A percentile compares a stretch with the other conserved stretches of the same genome.
phyloP scores from a whole-genome alignment of 2,329 filamentous ascomycete species.

The Acrocalymma vagum region DNA sequence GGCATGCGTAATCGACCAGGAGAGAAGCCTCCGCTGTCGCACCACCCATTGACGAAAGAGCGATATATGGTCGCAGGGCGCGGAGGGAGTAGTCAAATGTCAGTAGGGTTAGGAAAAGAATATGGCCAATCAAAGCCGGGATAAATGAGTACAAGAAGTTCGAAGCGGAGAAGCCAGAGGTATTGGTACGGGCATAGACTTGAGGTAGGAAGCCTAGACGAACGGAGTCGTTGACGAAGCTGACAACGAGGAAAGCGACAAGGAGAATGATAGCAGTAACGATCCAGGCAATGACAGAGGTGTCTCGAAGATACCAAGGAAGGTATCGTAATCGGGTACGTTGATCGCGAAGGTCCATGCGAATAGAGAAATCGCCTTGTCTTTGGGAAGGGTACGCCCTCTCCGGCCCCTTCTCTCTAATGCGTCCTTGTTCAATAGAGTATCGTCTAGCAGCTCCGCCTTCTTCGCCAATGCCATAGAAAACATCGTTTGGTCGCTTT shows the following conservation, averaged over 20 bases:
- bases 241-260: constrained; percentile 71
- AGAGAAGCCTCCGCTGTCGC: constrained; percentile 70
- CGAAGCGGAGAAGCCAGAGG: constrained; percentile 77
- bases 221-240: constrained; percentile 76
- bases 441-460: constrained; percentile 61
- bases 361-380: constrained; percentile 52
- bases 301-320: constrained; percentile 77
- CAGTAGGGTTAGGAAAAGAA: constrained; percentile 73
- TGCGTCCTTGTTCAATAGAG: constrained; percentile 58
- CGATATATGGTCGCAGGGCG: constrained; percentile 73
- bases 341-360: constrained; percentile 61
- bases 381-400: constrained; percentile 19
- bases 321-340: constrained; percentile 71
- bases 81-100: constrained; percentile 72
- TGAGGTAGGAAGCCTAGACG: constrained; percentile 75
- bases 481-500: constrained; percentile 70
- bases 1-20: constrained; percentile 74
- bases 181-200: constrained; percentile 67
- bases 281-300: constrained; percentile 71
- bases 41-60: constrained; percentile 67
- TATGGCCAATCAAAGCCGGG: constrained; percentile 71
- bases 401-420: constrained; percentile 54
- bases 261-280: constrained; percentile 50
- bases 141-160: constrained; percentile 88
- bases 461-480: constrained; percentile 80